Conservation (phyloP, 2,329 filamentous ascomycete species). For the Cyclaneusma minus region DNA sequence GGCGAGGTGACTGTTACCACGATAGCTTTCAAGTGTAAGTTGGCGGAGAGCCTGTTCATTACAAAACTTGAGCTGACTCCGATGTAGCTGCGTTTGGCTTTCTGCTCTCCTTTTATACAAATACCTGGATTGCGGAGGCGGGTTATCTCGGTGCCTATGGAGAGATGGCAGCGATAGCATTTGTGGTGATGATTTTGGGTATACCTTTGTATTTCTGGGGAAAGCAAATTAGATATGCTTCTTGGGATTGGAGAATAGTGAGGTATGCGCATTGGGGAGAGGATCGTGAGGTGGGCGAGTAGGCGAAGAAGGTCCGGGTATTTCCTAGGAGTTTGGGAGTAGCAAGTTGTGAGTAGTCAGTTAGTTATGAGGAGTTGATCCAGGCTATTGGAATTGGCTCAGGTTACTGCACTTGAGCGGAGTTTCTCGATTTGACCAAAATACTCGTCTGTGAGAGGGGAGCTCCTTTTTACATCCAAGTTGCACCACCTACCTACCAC, state of each 20-base stretch:
- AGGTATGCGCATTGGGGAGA: slow-evolving; percentile 31
- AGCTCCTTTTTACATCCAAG: too few relatives aligned
- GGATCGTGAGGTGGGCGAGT: slow-evolving; percentile 40
- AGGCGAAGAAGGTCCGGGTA: too few relatives aligned
- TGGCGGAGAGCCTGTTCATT: background rate
- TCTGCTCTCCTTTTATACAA: slow-evolving; percentile 42
- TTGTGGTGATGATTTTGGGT: slow-evolving; percentile 28
- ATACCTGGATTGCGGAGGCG: slow-evolving; percentile 34
- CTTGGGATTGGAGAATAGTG: slow-evolving; percentile 31
- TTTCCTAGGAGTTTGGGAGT: too few relatives aligned
- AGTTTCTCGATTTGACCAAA: too few relatives aligned
- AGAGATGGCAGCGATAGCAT: slow-evolving; percentile 39
- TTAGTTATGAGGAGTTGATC: too few relatives aligned
- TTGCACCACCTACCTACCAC: too few relatives aligned
- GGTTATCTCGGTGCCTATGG: slow-evolving; percentile 37
- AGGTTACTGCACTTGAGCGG: too few relatives aligned
- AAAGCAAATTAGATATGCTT: slow-evolving; percentile 27
- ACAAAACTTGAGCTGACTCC: background rate
- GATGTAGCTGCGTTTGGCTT: slow-evolving; percentile 35
- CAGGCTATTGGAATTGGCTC: too few relatives aligned
- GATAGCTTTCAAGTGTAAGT: slow-evolving; percentile 36
- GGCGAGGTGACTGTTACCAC: slow-evolving; percentile 38
- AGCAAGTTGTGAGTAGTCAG: too few relatives aligned
- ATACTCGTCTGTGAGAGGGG: too few relatives aligned
- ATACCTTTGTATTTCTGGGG: slow-evolving; percentile 37